A percentile compares a stretch with the other conserved stretches of the same genome.
These are phyloP conservation scores for Rhodamnia argentea DNA, from an alignment of 345 rosid genomes.

Conservation along the genomic window DNA sequence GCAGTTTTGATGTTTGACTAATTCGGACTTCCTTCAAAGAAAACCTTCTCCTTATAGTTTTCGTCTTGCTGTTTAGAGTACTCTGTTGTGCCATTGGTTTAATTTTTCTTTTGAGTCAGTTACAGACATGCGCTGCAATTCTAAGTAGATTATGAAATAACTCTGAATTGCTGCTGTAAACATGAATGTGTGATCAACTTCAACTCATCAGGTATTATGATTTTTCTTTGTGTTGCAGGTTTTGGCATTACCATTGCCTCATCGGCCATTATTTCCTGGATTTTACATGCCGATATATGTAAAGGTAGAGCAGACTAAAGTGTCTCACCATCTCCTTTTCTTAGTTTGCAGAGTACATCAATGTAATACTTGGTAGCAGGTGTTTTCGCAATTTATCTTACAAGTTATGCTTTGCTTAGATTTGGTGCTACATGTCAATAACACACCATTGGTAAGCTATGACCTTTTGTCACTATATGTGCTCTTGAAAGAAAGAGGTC, in stretches of 20 bases:
- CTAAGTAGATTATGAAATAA: background rate
- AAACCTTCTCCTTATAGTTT: background rate
- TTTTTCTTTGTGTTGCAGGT: constrained; percentile 44
- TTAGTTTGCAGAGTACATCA: background rate
- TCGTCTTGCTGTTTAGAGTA: background rate
- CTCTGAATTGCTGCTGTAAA: background rate
- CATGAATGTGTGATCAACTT: background rate
- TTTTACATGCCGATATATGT: constrained; percentile 97
- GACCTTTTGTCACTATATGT: background rate
- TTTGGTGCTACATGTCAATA: background rate
- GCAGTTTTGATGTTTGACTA: background rate
- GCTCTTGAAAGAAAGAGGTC: background rate
- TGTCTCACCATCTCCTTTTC: background rate
- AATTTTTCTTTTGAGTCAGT: background rate
- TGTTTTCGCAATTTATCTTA: background rate
- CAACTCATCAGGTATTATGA: background rate
- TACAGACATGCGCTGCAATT: background rate
- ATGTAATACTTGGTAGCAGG: background rate
- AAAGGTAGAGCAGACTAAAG: constrained; percentile 46
- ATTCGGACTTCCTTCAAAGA: background rate
- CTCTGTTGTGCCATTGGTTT: background rate
- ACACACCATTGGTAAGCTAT: background rate
- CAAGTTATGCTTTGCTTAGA: background rate
- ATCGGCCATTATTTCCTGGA: constrained; percentile 93
- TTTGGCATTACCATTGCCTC: constrained; percentile 81